Percentiles rank a stretch among this genome's conserved stretches.
phyloP scores from a whole-genome alignment of 352 stramenopile species.

The Peronosclerospora sorghi region DNA sequence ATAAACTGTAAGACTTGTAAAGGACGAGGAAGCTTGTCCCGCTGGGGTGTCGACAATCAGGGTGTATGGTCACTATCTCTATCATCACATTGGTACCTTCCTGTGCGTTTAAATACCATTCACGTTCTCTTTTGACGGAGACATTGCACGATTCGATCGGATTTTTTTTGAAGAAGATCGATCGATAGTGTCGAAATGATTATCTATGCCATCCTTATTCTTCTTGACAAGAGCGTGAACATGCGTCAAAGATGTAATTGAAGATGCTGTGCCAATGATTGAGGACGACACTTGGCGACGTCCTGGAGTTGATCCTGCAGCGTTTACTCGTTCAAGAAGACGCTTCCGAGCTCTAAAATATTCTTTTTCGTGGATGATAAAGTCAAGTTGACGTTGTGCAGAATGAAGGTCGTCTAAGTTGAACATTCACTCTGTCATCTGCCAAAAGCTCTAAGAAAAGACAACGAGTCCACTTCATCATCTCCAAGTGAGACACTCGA shows the following conservation, averaged over 20 bases:
- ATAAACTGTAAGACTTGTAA: slow-evolving; percentile 21
- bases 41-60: slow-evolving; percentile 5
- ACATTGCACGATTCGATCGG: too few relatives aligned
- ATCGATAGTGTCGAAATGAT: too few relatives aligned
- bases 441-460: slow-evolving; percentile 11
- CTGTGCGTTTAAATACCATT: too few relatives aligned
- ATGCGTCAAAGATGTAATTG: background rate
- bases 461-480: background rate
- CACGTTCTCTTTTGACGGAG: too few relatives aligned
- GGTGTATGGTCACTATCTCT: slow-evolving; percentile 6
- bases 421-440: slow-evolving; percentile 12
- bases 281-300: slow-evolving; percentile 1
- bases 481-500: background rate
- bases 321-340: slow-evolving; percentile 3
- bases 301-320: background rate
- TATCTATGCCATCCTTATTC: slow-evolving; percentile 4
- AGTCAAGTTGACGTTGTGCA: slow-evolving; percentile 8
- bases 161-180: too few relatives aligned
- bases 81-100: background rate
- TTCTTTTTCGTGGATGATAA: background rate
- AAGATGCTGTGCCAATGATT: background rate
- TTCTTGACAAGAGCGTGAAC: slow-evolving; percentile 3
- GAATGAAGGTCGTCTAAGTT: slow-evolving; percentile 18
- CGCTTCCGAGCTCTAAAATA: background rate
- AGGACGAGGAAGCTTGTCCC: slow-evolving; percentile 16